Base-by-base conservation (phyloP, 805 yeast species). In the Jamesozyma spencerorum region DNA sequence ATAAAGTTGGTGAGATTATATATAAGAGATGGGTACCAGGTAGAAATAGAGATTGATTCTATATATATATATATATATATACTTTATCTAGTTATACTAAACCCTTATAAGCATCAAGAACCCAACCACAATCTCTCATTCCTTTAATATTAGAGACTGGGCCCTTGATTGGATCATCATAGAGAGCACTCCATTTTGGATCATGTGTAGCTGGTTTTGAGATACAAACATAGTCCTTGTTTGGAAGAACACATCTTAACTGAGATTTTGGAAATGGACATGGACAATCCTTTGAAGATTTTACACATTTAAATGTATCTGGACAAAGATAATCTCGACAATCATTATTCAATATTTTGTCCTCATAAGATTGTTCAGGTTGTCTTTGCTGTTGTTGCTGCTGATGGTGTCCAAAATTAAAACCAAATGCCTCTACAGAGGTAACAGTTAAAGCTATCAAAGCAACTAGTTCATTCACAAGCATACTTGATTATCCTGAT, bases 241-340 rank as follows among this genome's bases (percentile, higher is more conserved):
- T 71, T 0, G 96, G 94, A 31, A 85, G 65, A 2, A 72, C 57
- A 60, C 98, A 92, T 54, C 85, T 82, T 45, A 84, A 54, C 57
- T 90, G 95, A 1, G 94, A 79, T 43, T 78, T 75, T 1, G 95
- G 92, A 55, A 77, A 90, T 2, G 85, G 86, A 58, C 98, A 92
- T 1, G 97, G 95, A 58, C 98, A 92, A 38, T 80, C 83, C 6
- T 70, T 49, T 0, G 85, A 76, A 1, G 62, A 52, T 2, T 70
- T 69, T 0, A 85, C 98, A 65, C 98, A 92, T 8, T 69, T 69
- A 31, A 79, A 67, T 0, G 97, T 85, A 49, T 80, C 94, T 3
- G 85, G 85, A 57, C 98, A 92, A 28, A 90, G 62, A 57, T 80
- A 90, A 5, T 66, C 65, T 8, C 63, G 60, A 55, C 98, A 92